Conservation (phyloP, 192 early-diverging fungal genomes). For the Diversispora epigaea region DNA sequence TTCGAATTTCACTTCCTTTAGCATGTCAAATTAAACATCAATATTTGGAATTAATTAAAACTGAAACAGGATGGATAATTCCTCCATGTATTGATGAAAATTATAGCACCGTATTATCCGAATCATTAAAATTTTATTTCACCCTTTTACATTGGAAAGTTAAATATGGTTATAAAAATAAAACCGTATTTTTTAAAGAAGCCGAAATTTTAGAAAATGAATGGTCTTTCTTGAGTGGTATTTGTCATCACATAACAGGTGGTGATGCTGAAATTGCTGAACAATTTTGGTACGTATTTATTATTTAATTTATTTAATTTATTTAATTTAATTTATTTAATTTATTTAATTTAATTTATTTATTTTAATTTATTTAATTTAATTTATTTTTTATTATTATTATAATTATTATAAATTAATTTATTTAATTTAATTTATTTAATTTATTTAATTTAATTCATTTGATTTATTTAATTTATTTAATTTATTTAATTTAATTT, state of each 20-base stretch:
- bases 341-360: too few species aligned
- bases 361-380: too few species aligned
- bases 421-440: too few species aligned
- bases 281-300: conserved; percentile 66
- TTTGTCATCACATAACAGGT: conserved; percentile 71
- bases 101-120: conserved; percentile 71
- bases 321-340: too few species aligned
- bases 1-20: conserved; percentile 65
- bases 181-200: conserved; percentile 61
- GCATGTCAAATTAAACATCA: conserved; percentile 73
- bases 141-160: conserved; percentile 73
- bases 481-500: too few species aligned
- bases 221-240: conserved; percentile 74
- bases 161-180: conserved; percentile 55
- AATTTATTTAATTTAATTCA: too few species aligned
- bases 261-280: conserved; percentile 71
- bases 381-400: too few species aligned
- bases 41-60: conserved; percentile 61
- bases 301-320: too few species aligned
- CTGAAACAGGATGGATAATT: conserved; percentile 67
- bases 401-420: too few species aligned
- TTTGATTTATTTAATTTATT: too few species aligned
- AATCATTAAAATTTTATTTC: conserved; percentile 76
- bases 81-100: conserved; percentile 60
- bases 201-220: conserved; percentile 80